Evolutionary conservation across 2,329 filamentous ascomycete genomes (phyloP).

Genomic region (Cyclaneusma minus): DNA sequence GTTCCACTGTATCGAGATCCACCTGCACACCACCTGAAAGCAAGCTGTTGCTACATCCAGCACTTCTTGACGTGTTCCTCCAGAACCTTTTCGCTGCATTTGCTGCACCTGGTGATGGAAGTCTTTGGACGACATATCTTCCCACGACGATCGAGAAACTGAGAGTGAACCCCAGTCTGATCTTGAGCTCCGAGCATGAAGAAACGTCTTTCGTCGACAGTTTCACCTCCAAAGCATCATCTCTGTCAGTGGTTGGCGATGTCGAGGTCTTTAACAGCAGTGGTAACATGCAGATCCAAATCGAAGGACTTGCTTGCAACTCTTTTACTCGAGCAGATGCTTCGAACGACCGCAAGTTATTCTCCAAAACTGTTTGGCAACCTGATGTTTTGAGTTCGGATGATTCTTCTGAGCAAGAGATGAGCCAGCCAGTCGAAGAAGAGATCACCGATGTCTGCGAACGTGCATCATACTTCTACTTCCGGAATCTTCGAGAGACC

Average conservation of each 20-base stretch:
- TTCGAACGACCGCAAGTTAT: slow-evolving; percentile 10
- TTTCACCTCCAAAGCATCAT: too few relatives aligned
- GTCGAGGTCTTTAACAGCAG: not conserved
- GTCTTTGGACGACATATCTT: slow-evolving; percentile 9
- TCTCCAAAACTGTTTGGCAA: slow-evolving; percentile 9
- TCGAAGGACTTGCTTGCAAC: slow-evolving; percentile 9
- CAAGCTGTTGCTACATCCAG: slow-evolving; percentile 31
- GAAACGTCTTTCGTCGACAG: too few relatives aligned
- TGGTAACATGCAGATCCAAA: slow-evolving; percentile 5
- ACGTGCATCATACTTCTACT: slow-evolving; percentile 6
- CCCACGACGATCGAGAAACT: slow-evolving; percentile 10
- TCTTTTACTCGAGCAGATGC: slow-evolving; percentile 9
- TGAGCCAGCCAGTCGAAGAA: slow-evolving; percentile 5
- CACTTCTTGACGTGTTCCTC: slow-evolving; percentile 38
- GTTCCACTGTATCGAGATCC: slow-evolving; percentile 1
- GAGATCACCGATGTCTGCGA: slow-evolving; percentile 5
- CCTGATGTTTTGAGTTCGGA: slow-evolving; percentile 7
- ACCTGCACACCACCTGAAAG: not conserved
- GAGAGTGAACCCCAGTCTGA: slow-evolving; percentile 10
- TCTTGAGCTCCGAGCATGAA: not conserved
- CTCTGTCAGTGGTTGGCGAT: too few relatives aligned
- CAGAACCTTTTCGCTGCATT: slow-evolving; percentile 28
- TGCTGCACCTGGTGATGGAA: slow-evolving; percentile 8
- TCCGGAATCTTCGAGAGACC: slow-evolving; percentile 3
- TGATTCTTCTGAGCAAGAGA: slow-evolving; percentile 6